phyloP scores from a whole-genome alignment of 257 asterid genomes.

The Henckelia pumila region DNA sequence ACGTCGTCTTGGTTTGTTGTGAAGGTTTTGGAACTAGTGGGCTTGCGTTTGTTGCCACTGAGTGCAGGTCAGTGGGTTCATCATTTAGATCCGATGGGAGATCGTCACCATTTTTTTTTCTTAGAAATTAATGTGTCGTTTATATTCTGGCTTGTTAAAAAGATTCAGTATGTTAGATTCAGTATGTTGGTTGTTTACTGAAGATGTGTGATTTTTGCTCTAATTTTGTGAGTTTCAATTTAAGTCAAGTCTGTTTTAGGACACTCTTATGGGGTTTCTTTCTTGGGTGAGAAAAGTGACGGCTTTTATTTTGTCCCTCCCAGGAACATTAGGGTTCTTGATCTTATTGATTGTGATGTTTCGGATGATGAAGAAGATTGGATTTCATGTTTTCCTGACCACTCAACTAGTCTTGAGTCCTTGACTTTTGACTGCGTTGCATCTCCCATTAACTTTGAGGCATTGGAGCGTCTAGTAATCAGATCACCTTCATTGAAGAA shows the following conservation, averaged over 20 bases:
- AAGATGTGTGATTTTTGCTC: background rate
- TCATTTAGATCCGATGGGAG: background rate
- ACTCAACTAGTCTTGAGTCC: constrained; percentile 40
- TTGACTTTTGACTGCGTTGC: constrained; percentile 49
- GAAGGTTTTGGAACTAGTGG: constrained; percentile 53
- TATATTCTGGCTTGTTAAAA: background rate
- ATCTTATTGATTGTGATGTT: constrained; percentile 43
- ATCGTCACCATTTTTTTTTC: background rate
- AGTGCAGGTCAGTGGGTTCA: constrained; percentile 44
- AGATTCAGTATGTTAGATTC: background rate
- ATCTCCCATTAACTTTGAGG: constrained; percentile 39
- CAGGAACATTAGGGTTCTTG: constrained; percentile 54
- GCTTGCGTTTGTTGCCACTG: constrained; percentile 42
- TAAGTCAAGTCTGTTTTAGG: background rate
- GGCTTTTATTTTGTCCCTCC: constrained; percentile 11
- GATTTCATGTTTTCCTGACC: constrained; percentile 50
- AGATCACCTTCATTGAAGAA: constrained; percentile 47
- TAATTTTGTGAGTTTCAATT: background rate
- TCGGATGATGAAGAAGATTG: constrained; percentile 50
- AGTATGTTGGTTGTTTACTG: background rate
- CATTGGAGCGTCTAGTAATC: constrained; percentile 44
- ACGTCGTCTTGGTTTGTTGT: constrained; percentile 47
- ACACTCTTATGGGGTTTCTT: background rate
- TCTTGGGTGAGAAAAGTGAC: background rate
- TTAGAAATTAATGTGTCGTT: background rate